phyloP scores from a whole-genome alignment of 2,329 filamentous ascomycete species.

The Metarhizium robertsii region DNA sequence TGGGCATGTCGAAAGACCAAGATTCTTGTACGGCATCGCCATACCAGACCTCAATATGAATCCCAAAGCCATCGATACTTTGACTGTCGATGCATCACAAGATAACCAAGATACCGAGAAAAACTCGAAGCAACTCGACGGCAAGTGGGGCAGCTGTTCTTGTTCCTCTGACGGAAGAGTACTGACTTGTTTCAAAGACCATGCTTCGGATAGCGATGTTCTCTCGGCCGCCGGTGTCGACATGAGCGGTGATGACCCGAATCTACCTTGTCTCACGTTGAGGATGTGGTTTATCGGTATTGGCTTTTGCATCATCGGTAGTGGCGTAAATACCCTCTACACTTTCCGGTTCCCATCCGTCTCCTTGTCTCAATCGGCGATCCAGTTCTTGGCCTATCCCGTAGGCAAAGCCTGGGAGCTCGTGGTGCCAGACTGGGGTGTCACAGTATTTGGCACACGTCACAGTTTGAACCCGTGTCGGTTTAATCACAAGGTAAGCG shows the following conservation, averaged over 20 bases:
- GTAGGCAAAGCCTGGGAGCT: constrained; percentile 29
- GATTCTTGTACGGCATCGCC: background rate
- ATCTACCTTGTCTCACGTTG: constrained; percentile 24
- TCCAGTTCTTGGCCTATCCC: constrained; percentile 34
- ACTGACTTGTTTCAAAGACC: background rate
- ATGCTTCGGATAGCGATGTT: constrained; percentile 10
- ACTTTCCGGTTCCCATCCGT: constrained; percentile 26
- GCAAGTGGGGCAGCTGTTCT: background rate
- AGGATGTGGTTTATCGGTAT: constrained; percentile 30
- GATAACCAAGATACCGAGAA: background rate
- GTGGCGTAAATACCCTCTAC: constrained; percentile 30
- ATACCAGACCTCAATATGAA: background rate
- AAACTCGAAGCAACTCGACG: background rate
- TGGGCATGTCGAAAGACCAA: background rate
- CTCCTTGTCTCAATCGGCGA: constrained; percentile 22
- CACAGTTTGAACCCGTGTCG: constrained; percentile 26
- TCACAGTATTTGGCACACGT: constrained; percentile 13
- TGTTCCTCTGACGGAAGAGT: background rate
- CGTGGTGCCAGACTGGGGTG: constrained; percentile 19
- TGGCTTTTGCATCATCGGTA: constrained; percentile 25
- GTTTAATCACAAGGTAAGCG: constrained; percentile 23
- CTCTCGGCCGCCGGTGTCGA: constrained; percentile 21
- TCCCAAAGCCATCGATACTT: background rate
- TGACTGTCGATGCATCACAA: background rate
- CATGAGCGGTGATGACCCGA: constrained; percentile 17